Evolutionary conservation across 441 rosid genomes (phyloP), one percentile per base, ranked within the genome.

Genomic region (Pelargonium cotyledonis): DNA sequence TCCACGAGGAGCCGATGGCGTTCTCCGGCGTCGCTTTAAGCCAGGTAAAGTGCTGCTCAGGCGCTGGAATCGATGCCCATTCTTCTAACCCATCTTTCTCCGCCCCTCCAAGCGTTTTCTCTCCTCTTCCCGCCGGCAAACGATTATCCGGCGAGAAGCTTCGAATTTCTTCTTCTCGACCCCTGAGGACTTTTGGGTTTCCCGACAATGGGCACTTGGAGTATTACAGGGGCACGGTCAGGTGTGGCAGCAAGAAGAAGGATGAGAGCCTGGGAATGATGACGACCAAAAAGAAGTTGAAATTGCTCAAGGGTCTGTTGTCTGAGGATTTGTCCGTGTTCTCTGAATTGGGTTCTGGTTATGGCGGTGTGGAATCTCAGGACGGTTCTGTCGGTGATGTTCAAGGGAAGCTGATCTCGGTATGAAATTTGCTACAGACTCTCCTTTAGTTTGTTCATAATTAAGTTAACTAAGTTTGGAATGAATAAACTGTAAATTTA

Each of bases 281-380:
- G 44, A 72, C 68, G 12, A 66, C 71, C n/a, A 83, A 82, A 79
- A 84, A 86, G 86, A 82, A 70, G 69, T 66, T 80, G 11, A 86
- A 78, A 66, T 67, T 78, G 76, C 73, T 80, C 1, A 77, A 80
- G 66, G 76, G 78, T 65, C 21, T 53, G 5, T 77, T 82, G 64
- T 70, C 82, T 1, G 78, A 81, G 69, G 78, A 82, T 23, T 68
- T 84, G 73, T 66, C 81, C 1, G 68, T 73, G 73, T 77, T 82
- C 7, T 76, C 79, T 8, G 68, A 67, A 47, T 69, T 79, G 75
- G 84, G 83, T 18, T 78, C 81, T 75, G 83, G 80, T 31, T 40
- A 9, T 40, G 15, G 15, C 16, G 55, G 53, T 47, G 68, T 60
- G 16, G 81, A 73, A 65, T 73, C 79, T n/a, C 72, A 80, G 0